Conservation (phyloP, 1,284 basidiomycete species). For the Melampsora larici-populina region DNA sequence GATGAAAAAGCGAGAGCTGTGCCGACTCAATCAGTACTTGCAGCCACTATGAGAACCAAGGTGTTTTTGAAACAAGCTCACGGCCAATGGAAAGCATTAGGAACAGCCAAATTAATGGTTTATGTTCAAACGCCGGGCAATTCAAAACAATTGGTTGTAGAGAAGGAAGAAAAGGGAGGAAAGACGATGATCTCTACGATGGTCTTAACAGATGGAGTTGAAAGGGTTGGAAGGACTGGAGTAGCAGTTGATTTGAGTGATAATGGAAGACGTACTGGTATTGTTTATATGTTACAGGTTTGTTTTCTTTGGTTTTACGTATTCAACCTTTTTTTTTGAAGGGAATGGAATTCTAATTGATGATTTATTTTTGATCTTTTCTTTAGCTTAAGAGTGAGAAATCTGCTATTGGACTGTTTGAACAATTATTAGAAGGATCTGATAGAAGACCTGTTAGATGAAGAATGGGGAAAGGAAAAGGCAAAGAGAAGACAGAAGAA, state of each 20-base stretch:
- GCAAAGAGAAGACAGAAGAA: too few species aligned
- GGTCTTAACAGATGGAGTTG: slow-evolving; percentile 89
- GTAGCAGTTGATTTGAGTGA: slow-evolving; percentile 94
- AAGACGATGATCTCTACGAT: slow-evolving; percentile 87
- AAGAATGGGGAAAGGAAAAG: background rate
- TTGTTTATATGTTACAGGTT: slow-evolving; percentile 95
- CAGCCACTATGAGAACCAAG: slow-evolving; percentile 98
- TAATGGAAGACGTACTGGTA: slow-evolving; percentile 81
- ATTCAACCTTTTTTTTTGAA: background rate
- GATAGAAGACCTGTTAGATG: slow-evolving; percentile 59
- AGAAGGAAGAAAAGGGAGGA: slow-evolving; percentile 70
- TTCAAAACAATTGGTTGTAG: slow-evolving; percentile 92
- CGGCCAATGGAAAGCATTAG: slow-evolving; percentile 93
- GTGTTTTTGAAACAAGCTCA: slow-evolving; percentile 93
- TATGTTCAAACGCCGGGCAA: slow-evolving; percentile 72
- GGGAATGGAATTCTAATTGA: background rate
- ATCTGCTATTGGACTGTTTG: slow-evolving; percentile 77
- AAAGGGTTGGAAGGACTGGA: slow-evolving; percentile 94
- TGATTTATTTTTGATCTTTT: slow-evolving; percentile 1
- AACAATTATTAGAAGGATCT: slow-evolving; percentile 79
- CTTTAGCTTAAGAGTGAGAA: slow-evolving; percentile 66
- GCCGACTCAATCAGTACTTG: slow-evolving; percentile 57
- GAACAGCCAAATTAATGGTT: slow-evolving; percentile 80
- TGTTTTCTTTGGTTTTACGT: slow-evolving; percentile 52
- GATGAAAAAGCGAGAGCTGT: background rate